Conservation (phyloP, 78 protist genomes). For the Chrysochromulina tobinii region DNA sequence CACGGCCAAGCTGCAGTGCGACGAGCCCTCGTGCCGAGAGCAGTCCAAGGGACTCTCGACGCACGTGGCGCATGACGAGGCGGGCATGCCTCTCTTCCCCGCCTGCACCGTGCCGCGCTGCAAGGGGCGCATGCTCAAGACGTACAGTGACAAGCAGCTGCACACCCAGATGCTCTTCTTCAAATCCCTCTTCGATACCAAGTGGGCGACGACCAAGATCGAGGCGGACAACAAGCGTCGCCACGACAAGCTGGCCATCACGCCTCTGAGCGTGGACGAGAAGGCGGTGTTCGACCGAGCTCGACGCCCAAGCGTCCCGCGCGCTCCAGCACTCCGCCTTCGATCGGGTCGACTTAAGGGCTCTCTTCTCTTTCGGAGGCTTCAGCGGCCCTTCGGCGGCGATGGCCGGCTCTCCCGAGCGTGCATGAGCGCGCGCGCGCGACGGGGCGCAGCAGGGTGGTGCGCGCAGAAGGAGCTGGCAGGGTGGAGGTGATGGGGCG, state of each 20-base stretch:
- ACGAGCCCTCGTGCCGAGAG: constrained; percentile 17
- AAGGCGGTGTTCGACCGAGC: not conserved
- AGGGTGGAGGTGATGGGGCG: too few species aligned
- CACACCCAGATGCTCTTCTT: constrained; percentile 35
- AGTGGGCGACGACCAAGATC: not conserved
- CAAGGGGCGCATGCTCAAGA: not conserved
- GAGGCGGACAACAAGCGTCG: not conserved
- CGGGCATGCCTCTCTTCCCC: constrained; percentile 1
- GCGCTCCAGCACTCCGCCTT: not conserved
- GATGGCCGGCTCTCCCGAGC: too few species aligned
- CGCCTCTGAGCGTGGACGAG: not conserved
- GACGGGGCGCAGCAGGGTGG: too few species aligned
- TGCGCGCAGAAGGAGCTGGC: too few species aligned
- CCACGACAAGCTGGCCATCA: not conserved
- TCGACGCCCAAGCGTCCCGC: not conserved
- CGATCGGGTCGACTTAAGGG: not conserved
- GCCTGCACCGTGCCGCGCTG: constrained; percentile 3
- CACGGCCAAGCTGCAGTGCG: not conserved
- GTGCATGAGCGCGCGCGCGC: too few species aligned
- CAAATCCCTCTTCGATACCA: not conserved
- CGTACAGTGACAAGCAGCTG: not conserved
- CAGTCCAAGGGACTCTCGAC: not conserved
- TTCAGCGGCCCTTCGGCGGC: too few species aligned
- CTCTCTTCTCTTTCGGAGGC: not conserved
- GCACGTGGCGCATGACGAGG: not conserved